phyloP scores from a whole-genome alignment of 1,139 yeast genomes.

The Pneumocystis carinii region DNA sequence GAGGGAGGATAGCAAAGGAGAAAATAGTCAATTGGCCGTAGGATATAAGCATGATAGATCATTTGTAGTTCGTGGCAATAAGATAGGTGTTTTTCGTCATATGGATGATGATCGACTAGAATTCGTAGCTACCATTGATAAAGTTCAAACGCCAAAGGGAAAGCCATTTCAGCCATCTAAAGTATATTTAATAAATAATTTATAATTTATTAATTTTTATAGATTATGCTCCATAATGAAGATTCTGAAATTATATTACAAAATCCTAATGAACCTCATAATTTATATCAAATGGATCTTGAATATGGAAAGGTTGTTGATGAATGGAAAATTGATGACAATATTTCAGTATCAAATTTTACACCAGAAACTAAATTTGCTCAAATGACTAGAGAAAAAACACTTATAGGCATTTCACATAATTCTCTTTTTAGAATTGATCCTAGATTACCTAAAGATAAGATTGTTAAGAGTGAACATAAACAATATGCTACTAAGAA shows the following conservation, averaged over 20 bases:
- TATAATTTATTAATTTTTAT: background rate
- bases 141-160: constrained; percentile 42
- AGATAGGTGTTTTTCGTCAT: constrained; percentile 64
- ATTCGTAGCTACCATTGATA: constrained; percentile 52
- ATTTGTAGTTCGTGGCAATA: constrained; percentile 64
- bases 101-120: constrained; percentile 36
- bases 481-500: constrained; percentile 40
- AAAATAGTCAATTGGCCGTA: constrained; percentile 52
- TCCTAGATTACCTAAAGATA: constrained; percentile 52
- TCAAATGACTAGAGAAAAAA: constrained; percentile 57
- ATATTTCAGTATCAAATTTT: constrained; percentile 36
- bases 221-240: constrained; percentile 56
- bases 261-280: constrained; percentile 31
- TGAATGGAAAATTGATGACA: constrained; percentile 48
- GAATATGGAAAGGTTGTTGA: constrained; percentile 68
- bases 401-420: constrained; percentile 53
- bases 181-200: constrained; percentile 4
- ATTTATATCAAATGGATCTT: constrained; percentile 59
- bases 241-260: constrained; percentile 58
- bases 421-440: constrained; percentile 60
- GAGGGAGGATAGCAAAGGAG: constrained; percentile 21
- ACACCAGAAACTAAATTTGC: constrained; percentile 60
- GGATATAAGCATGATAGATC: constrained; percentile 59
- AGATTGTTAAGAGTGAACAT: constrained; percentile 41
- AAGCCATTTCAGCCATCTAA: constrained; percentile 42